phyloP scores from a whole-genome alignment of 805 yeast genomes.

The Yamadazyma endophytica region DNA sequence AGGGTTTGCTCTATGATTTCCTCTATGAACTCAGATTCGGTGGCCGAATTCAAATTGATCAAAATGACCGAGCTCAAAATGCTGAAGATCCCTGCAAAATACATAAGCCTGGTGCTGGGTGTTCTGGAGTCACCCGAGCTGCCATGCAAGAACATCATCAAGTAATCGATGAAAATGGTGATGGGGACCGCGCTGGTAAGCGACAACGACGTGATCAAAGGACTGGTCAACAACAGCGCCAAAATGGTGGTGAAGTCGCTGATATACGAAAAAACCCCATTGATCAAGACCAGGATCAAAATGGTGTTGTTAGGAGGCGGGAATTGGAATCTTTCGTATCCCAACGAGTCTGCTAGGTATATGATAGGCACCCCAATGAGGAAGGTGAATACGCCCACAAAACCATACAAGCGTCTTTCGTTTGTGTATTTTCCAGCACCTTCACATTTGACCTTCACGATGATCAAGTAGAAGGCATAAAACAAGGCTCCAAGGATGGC shows the following conservation, averaged over 20 bases:
- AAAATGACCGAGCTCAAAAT: constrained; percentile 45
- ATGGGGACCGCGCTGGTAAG: constrained; percentile 51
- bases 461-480: constrained; percentile 42
- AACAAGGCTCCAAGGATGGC: constrained; percentile 44
- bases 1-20: constrained; percentile 46
- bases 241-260: constrained; percentile 50
- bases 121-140: constrained; percentile 3
- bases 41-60: constrained; percentile 38
- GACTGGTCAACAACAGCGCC: constrained; percentile 51
- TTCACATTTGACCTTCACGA: constrained; percentile 44
- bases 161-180: constrained; percentile 46
- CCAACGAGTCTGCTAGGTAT: constrained; percentile 28
- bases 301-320: constrained; percentile 37
- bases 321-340: constrained; percentile 37
- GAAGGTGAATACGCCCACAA: constrained; percentile 41
- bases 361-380: constrained; percentile 38
- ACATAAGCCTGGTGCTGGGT: constrained; percentile 19
- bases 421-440: constrained; percentile 38
- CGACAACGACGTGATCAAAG: constrained; percentile 48
- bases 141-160: constrained; percentile 23
- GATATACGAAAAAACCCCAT: constrained; percentile 43
- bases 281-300: constrained; percentile 28
- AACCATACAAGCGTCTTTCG: constrained; percentile 45
- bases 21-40: constrained; percentile 43
- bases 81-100: constrained; percentile 44